Conservation (phyloP, 2,329 filamentous ascomycete genomes). For the Alternaria viburni region DNA sequence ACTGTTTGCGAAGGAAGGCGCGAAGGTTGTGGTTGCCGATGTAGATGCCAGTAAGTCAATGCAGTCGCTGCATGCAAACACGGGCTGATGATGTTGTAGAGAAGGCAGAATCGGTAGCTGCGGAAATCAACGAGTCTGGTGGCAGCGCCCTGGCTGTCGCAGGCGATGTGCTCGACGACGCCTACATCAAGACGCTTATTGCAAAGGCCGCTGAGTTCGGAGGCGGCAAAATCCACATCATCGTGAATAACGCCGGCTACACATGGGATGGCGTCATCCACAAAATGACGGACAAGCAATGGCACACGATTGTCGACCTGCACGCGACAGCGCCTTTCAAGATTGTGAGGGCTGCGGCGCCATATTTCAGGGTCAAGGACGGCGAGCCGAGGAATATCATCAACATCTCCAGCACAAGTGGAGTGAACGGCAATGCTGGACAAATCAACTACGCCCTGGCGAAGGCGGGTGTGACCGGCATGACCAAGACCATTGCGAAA, state of each 20-base stretch:
- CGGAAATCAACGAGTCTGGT: slow-evolving; percentile 70
- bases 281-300: slow-evolving; percentile 91
- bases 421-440: slow-evolving; percentile 86
- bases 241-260: slow-evolving; percentile 91
- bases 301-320: slow-evolving; percentile 83
- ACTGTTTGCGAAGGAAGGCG: slow-evolving; percentile 86
- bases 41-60: slow-evolving; percentile 69
- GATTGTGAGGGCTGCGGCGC: slow-evolving; percentile 76
- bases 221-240: slow-evolving; percentile 84
- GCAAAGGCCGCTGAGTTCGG: slow-evolving; percentile 80
- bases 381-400: slow-evolving; percentile 78
- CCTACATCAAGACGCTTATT: slow-evolving; percentile 75
- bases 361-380: slow-evolving; percentile 87
- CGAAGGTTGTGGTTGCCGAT: slow-evolving; percentile 82
- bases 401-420: slow-evolving; percentile 83
- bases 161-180: slow-evolving; percentile 76
- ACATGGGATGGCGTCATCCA: slow-evolving; percentile 94
- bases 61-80: not conserved
- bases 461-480: slow-evolving; percentile 81
- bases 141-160: slow-evolving; percentile 74
- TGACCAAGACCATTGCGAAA: slow-evolving; percentile 90
- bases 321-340: slow-evolving; percentile 88
- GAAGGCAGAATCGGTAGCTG: slow-evolving; percentile 72
- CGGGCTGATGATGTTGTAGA: slow-evolving; percentile 52
- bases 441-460: slow-evolving; percentile 88